These are phyloP conservation scores for Chytriomyces confervae DNA, from an alignment of 192 early-diverging fungal species.

Conservation along the genomic window DNA sequence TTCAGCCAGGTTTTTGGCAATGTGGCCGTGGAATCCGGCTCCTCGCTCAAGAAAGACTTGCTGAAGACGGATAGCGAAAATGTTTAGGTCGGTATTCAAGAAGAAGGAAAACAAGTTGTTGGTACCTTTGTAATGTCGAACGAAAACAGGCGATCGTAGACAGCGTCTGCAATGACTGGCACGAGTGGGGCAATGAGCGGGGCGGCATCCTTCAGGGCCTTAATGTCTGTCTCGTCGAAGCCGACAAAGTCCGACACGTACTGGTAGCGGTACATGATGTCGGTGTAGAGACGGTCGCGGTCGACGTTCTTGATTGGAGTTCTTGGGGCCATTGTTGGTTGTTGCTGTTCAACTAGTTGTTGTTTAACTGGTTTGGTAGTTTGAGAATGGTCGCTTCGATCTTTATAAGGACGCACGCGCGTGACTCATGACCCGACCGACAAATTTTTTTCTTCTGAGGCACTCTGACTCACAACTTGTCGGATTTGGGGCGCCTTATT, in stretches of 20 bases:
- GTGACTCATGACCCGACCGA: too few relatives aligned
- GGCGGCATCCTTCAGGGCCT: conserved; percentile 71
- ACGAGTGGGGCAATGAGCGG: conserved; percentile 68
- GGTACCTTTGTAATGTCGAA: conserved; percentile 76
- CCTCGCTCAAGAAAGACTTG: conserved; percentile 65
- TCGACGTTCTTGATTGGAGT: conserved; percentile 41
- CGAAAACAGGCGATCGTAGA: conserved; percentile 71
- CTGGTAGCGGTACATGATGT: conserved; percentile 77
- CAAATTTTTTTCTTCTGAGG: too few relatives aligned
- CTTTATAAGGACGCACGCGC: too few relatives aligned
- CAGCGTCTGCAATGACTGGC: conserved; percentile 76
- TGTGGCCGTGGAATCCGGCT: conserved; percentile 62
- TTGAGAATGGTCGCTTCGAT: too few relatives aligned
- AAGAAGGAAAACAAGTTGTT: too few relatives aligned
- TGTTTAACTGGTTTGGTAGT: too few relatives aligned
- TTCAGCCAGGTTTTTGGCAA: conserved; percentile 43
- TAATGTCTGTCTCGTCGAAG: conserved; percentile 72
- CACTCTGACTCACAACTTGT: too few relatives aligned
- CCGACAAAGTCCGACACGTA: conserved; percentile 77
- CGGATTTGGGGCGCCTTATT: too few relatives aligned
- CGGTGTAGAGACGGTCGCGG: conserved; percentile 69
- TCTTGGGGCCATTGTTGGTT: background rate
- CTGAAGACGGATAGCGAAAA: too few relatives aligned
- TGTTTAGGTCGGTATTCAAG: too few relatives aligned
- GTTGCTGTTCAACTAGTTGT: too few relatives aligned